Percentiles rank a stretch among this genome's conserved stretches.
Conservation (phyloP, 257 asterid species). For the Euphrasia confusa region DNA sequence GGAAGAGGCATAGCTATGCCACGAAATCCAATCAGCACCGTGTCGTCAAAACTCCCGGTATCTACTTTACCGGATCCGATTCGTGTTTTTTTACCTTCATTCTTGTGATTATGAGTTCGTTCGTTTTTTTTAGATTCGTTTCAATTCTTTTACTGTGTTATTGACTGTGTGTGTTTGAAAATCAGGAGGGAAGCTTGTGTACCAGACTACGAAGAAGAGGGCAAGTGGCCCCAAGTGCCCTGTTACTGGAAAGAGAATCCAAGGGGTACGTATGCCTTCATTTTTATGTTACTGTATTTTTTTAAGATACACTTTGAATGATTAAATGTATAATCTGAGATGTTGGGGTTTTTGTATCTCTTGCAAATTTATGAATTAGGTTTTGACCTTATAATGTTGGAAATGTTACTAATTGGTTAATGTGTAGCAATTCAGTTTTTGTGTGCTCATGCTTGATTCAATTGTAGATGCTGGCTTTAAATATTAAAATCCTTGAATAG, state of each 20-base stretch:
- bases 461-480: background rate
- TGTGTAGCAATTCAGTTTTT: background rate
- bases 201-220: slow-evolving; percentile 50
- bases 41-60: slow-evolving; percentile 70
- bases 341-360: background rate
- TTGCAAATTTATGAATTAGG: background rate
- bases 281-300: background rate
- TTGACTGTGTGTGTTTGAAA: slow-evolving; percentile 23
- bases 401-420: too few species aligned
- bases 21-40: slow-evolving; percentile 70
- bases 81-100: background rate
- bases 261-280: slow-evolving; percentile 39
- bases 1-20: slow-evolving; percentile 69
- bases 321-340: background rate
- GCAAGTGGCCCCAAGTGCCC: slow-evolving; percentile 68
- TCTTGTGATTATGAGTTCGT: background rate
- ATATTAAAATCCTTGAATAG: background rate
- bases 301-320: background rate
- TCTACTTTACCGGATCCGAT: background rate
- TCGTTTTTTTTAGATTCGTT: background rate
- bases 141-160: background rate
- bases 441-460: background rate
- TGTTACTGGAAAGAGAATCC: slow-evolving; percentile 60
- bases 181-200: slow-evolving; percentile 44
- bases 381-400: background rate